Conservation (phyloP, 768 basidiomycete genomes). For the Leccinum broughii region DNA sequence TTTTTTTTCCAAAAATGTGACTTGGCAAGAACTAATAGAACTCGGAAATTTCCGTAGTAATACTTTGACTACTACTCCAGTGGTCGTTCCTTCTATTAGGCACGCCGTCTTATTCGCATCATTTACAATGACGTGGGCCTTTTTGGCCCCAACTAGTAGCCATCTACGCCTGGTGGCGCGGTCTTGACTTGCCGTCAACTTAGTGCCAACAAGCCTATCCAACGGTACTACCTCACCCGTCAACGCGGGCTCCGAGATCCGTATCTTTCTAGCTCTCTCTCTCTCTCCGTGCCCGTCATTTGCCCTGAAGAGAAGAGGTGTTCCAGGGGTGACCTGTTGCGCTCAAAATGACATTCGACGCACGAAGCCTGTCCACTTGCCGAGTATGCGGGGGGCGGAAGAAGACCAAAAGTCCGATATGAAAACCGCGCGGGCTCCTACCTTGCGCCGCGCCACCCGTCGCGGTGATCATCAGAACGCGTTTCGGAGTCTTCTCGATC, state of each 20-base stretch:
- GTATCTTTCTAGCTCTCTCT: neutral
- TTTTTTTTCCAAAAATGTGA: conserved; percentile 2
- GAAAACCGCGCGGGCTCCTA: neutral
- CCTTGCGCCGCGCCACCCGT: neutral
- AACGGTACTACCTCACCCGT: neutral
- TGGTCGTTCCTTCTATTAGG: no score
- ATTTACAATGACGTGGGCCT: no score
- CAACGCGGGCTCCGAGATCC: neutral
- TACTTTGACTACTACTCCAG: no score
- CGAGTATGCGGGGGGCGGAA: neutral
- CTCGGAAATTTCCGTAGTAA: neutral
- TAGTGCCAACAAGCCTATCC: neutral
- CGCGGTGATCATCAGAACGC: neutral
- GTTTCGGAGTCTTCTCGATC: neutral
- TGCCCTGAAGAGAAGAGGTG: neutral
- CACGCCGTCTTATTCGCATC: no score
- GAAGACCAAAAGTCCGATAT: neutral
- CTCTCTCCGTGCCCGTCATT: neutral
- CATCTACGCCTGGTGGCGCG: no score
- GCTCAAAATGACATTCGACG: neutral
- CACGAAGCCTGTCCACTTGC: neutral
- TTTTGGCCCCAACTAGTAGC: no score
- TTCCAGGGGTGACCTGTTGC: neutral
- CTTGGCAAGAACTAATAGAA: neutral
- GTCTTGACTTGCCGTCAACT: neutral